Conservation (phyloP, 2,329 filamentous ascomycete genomes). For the Trichoderma sp. region DNA sequence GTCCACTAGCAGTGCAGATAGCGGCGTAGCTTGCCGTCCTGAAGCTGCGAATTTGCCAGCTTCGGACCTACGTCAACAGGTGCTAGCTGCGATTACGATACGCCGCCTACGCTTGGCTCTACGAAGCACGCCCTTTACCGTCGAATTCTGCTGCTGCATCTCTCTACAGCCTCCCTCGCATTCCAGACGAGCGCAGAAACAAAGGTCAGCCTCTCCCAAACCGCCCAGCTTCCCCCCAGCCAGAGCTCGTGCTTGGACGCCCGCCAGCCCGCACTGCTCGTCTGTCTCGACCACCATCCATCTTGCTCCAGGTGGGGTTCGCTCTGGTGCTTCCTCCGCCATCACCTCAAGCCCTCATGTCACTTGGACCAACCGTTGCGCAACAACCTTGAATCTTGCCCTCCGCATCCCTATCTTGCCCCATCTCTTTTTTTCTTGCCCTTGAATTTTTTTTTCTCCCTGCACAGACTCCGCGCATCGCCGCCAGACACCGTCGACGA, state of each 20-base stretch:
- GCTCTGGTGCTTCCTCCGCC: constrained; percentile 36
- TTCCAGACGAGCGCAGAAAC: constrained; percentile 17
- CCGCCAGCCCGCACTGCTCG: constrained; percentile 27
- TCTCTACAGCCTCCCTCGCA: constrained; percentile 6
- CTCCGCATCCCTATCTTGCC: constrained; percentile 26
- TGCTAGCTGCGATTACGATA: constrained; percentile 14
- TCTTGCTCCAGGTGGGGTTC: constrained; percentile 39
- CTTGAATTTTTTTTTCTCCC: constrained; percentile 6
- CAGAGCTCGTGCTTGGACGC: constrained; percentile 27
- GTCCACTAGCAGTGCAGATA: constrained; percentile 22
- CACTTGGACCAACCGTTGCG: constrained; percentile 27
- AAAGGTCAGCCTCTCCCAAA: constrained; percentile 19
- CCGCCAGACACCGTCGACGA: constrained; percentile 5
- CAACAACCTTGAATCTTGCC: constrained; percentile 26
- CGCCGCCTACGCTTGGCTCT: constrained; percentile 17
- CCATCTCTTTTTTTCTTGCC: constrained; percentile 18
- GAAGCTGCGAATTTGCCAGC: constrained; percentile 22
- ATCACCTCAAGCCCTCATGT: constrained; percentile 28
- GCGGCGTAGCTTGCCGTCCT: constrained; percentile 23
- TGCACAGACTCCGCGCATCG: background rate
- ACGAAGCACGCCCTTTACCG: background rate
- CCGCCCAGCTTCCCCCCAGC: constrained; percentile 13
- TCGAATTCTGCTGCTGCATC: constrained; percentile 12
- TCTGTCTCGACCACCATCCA: constrained; percentile 40
- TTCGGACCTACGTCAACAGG: constrained; percentile 25